Evolutionary conservation across 2,329 filamentous ascomycete genomes (phyloP), one percentile per base, ranked within the genome.

Genomic region (Pseudogymnoascus sp.): DNA sequence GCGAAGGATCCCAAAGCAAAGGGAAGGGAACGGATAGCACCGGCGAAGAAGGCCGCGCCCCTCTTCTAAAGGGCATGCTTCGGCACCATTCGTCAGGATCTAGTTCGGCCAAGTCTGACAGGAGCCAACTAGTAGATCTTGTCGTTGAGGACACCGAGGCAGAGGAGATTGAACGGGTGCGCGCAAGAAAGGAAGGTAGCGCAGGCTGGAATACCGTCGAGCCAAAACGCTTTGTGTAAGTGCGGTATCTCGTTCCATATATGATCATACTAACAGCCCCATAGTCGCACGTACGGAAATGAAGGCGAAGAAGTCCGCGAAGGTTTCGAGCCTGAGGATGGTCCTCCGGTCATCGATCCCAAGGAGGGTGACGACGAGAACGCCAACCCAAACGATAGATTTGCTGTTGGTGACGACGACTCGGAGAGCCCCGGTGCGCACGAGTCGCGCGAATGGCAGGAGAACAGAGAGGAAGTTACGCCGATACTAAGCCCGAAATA

Each of bases 91-190:
- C 82, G 5, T 77, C 78, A 23, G 75, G 75, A n/a, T 74, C 77
- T 2, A 76, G 74, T 64, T 80, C 78, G 5, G 73, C 71, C 7
- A 80, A 81, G 63, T 86, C 84, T 0, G 80, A 82, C 66, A 78
- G 77, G 64, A 85, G 83, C 66, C 86, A 89, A 67, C 75, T 89
- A 4, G 85, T 89, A 9, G 86, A 89, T 70, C 75, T 89, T 3
- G 81, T 88, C 0, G 83, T 89, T 7, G 85, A 88, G 74, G 84
- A 89, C 69, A 79, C 75, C 49, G 73, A 84, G 55, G 85, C 84
- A 5, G 85, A 88, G 69, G 80, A 84, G 62, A 76, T 82, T 55
- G 84, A 88, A 64, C 80, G 83, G 58, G 81, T 83, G n/a, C 79
- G 84, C 60, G 81, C 82, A 11, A 78, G 84, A 61, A 85, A 85